phyloP scores from a whole-genome alignment of 331 rosid genomes.

The Acacia pycnantha region DNA sequence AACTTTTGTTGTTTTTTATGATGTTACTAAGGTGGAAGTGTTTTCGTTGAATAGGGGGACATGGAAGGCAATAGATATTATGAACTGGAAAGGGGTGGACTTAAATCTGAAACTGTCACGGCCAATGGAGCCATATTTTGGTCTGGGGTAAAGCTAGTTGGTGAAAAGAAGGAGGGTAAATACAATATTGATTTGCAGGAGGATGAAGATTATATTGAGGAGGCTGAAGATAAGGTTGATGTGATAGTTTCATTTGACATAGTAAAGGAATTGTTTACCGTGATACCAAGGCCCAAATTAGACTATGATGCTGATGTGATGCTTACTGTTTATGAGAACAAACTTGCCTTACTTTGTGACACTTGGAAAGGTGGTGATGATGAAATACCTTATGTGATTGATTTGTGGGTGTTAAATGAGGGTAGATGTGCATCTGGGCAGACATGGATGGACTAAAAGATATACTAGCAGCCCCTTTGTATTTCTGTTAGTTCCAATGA shows the following conservation, averaged over 20 bases:
- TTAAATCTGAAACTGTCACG: neutral
- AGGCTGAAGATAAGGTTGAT: too few species aligned
- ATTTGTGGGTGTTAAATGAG: too few species aligned
- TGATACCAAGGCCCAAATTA: neutral
- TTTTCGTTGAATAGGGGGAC: neutral
- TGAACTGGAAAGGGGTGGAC: neutral
- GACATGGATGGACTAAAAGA: too few species aligned
- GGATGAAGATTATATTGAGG: too few species aligned
- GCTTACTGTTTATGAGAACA: neutral
- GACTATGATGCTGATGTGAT: neutral
- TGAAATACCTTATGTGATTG: neutral
- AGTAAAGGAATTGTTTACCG: neutral
- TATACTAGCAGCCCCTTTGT: too few species aligned
- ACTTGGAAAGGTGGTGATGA: rapidly evolving
- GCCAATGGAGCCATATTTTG: neutral
- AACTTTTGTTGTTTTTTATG: rapidly evolving
- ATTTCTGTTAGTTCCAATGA: too few species aligned
- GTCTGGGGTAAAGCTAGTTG: neutral
- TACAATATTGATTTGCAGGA: too few species aligned
- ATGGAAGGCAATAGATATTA: neutral
- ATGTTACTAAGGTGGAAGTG: neutral
- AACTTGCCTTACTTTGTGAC: neutral
- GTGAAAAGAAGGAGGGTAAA: neutral
- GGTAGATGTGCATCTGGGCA: too few species aligned
- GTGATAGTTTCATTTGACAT: neutral